Conservation (phyloP, 768 basidiomycete species). For the Wakefieldia striispora region DNA sequence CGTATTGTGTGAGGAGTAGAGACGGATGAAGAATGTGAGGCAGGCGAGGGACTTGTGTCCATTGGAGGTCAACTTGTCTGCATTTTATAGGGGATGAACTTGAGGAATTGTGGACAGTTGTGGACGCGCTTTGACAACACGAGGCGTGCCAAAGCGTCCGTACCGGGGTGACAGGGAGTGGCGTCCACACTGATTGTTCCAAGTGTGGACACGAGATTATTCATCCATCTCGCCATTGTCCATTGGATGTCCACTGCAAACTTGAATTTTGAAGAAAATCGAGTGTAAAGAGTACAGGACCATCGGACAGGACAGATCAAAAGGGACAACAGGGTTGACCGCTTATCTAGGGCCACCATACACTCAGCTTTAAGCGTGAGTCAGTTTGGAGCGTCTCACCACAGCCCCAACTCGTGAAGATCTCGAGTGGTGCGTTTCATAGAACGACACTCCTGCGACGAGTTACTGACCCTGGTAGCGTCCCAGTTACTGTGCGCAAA, state of each 20-base stretch:
- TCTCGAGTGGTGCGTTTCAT: background rate
- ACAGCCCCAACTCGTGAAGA: background rate
- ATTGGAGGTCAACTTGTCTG: background rate
- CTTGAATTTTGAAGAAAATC: background rate
- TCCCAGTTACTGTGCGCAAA: too few relatives aligned
- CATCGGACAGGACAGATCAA: background rate
- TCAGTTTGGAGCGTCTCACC: background rate
- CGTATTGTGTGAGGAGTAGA: too few relatives aligned
- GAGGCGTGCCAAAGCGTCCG: constrained; percentile 23
- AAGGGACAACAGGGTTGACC: too few relatives aligned
- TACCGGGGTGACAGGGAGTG: constrained; percentile 8
- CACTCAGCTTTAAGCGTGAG: background rate
- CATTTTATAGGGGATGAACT: constrained; percentile 18
- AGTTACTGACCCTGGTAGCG: too few relatives aligned
- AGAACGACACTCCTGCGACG: too few relatives aligned
- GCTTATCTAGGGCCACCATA: background rate
- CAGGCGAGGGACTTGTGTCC: background rate
- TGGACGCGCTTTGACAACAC: constrained; percentile 26
- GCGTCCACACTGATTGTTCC: constrained; percentile 6
- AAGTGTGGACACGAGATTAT: background rate
- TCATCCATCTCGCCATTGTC: background rate
- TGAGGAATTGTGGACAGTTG: constrained; percentile 26
- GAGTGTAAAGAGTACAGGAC: background rate
- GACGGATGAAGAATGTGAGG: background rate
- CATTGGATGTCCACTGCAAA: background rate